phyloP scores from a whole-genome alignment of 257 asterid species.

The Cruciata laevipes region DNA sequence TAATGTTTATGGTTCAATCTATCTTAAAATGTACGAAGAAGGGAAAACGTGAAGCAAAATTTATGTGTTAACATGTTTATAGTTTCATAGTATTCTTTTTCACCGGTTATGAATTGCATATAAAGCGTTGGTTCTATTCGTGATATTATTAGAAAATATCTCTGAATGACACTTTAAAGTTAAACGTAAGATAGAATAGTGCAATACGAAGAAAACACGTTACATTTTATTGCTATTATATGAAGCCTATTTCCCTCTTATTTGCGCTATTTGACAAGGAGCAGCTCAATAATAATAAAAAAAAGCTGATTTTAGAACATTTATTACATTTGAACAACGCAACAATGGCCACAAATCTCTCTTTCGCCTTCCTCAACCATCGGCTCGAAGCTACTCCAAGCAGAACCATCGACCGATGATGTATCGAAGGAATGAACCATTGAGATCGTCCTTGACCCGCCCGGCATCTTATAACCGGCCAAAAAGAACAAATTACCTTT shows the following conservation, averaged over 20 bases:
- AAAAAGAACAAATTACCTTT: conserved; percentile 29
- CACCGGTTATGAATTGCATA: no score
- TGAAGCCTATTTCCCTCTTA: background rate
- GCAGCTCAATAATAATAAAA: background rate
- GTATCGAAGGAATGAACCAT: conserved; percentile 38
- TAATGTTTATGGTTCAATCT: no score
- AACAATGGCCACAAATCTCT: conserved; percentile 44
- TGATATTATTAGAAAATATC: no score
- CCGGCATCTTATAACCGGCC: conserved; percentile 24
- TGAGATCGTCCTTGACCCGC: conserved; percentile 20
- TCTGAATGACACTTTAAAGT: no score
- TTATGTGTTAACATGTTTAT: no score
- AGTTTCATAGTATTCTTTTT: no score
- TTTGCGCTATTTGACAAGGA: background rate
- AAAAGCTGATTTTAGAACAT: background rate
- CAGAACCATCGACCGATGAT: conserved; percentile 9
- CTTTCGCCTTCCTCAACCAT: conserved; percentile 19
- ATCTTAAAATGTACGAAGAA: no score
- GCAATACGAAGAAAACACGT: background rate
- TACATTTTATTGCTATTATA: background rate
- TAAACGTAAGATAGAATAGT: no score
- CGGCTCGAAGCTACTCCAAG: conserved; percentile 34
- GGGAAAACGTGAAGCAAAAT: no score
- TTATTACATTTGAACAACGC: conserved; percentile 22
- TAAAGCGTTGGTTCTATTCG: no score